Base-by-base conservation (phyloP, 2,329 filamentous ascomycete genomes). In the Diaporthe vaccinii region DNA sequence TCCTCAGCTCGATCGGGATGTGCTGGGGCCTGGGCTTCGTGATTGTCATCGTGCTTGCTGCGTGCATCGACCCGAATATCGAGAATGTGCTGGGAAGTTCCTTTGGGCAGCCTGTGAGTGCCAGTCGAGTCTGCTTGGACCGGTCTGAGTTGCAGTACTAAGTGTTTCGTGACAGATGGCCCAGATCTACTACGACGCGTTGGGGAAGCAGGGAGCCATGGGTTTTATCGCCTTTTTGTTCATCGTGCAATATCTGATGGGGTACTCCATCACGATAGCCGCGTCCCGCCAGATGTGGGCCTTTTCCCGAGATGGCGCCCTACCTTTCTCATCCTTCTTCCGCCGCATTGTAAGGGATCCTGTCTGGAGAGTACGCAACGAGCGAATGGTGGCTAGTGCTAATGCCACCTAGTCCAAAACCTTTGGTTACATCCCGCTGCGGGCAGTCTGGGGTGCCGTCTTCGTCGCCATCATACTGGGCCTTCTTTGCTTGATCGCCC, bases 231-330 rank as follows among this genome's bases (percentile, higher is more conserved):
- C 85, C 1, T 84, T 92, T 0, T 82, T 92, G 28, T 90, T 91
- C 79, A 87, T 91, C 67, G 89, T 91, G 3, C 91, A 92, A 79
- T 92, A 91, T 80, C 84, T 92, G 31, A 92, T 92, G 87, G 90
- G 90, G 1, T 82, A 91, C 1, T 89, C 87, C 41, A 87, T 91
- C 72, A 82, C 90, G 3, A 87, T 91, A 4, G 91, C 91, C 1
- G 89, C 88, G 6, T 91, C 89, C 8, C 86, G 91, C 8, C 91
- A 92, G 81, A 86, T 85, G 41, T 93, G 91, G 91, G 91, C 91
- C 0, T 92, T 92, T 80, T 89, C 89, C 12, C 87, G 91, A 34
- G 91, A 92, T 78, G 90, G 89, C 2, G 91, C 90, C 1, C 84
- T 92, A 1, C 91, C 91, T 0, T 91, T 92, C 80, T 90, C 89